Percentiles rank a stretch among this genome's conserved stretches.
phyloP scores from a whole-genome alignment of 2,329 filamentous ascomycete genomes.

The Colletotrichum endophyticum region DNA sequence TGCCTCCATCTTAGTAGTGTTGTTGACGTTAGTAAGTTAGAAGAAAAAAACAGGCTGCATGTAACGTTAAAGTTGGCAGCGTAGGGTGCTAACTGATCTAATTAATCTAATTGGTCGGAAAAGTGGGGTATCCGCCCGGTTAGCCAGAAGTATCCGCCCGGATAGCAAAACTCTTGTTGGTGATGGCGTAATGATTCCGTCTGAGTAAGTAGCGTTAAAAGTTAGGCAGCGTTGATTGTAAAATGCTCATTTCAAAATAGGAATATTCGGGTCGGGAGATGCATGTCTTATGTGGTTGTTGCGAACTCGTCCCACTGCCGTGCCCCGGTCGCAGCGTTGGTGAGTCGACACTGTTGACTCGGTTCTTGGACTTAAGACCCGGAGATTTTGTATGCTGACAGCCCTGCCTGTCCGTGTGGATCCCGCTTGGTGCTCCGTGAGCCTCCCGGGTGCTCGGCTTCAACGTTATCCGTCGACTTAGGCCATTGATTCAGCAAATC shows the following conservation, averaged over 20 bases:
- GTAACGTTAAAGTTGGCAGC: too few species aligned
- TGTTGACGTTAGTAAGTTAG: too few species aligned
- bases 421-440: not conserved
- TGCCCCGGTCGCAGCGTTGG: not conserved
- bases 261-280: not conserved
- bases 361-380: not conserved
- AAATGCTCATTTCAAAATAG: not conserved
- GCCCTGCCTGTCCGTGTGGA: not conserved
- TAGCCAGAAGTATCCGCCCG: too few species aligned
- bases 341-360: not conserved
- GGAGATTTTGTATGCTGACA: not conserved
- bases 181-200: not conserved
- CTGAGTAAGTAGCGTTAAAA: not conserved
- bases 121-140: too few species aligned
- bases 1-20: too few species aligned
- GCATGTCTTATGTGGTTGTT: not conserved
- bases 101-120: too few species aligned
- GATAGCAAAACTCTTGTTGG: too few species aligned
- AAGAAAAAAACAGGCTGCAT: too few species aligned
- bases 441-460: not conserved
- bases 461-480: not conserved
- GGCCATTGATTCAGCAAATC: too few species aligned
- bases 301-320: not conserved
- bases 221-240: not conserved
- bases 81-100: too few species aligned